Evolutionary conservation across 2,329 filamentous ascomycete genomes (phyloP).

Genomic region (Endothia cerciana): DNA sequence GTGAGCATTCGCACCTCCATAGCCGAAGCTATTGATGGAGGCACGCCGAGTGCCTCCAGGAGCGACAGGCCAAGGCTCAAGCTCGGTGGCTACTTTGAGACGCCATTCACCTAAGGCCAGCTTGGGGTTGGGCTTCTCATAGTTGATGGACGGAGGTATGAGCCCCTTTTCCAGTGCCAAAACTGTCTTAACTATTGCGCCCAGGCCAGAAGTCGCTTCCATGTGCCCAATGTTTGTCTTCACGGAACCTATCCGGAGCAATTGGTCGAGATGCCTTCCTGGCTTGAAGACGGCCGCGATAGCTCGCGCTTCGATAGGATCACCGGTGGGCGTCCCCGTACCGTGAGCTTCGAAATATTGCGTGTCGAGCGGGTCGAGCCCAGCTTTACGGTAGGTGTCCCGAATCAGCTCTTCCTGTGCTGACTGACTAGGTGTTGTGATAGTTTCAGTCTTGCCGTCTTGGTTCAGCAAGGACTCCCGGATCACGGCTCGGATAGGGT

Average conservation of each 20-base stretch:
- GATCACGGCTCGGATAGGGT: constrained; percentile 57
- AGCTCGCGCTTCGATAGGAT: constrained; percentile 50
- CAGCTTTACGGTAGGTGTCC: constrained; percentile 46
- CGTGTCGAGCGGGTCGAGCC: constrained; percentile 43
- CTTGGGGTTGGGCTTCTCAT: constrained; percentile 51
- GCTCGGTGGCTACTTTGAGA: constrained; percentile 46
- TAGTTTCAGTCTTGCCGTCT: constrained; percentile 59
- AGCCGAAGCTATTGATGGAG: constrained; percentile 55
- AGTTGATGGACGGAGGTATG: constrained; percentile 54
- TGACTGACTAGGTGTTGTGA: constrained; percentile 55
- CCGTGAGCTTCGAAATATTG: constrained; percentile 51
- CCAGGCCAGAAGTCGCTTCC: constrained; percentile 54
- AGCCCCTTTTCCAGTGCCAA: constrained; percentile 56
- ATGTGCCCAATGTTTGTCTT: constrained; percentile 52
- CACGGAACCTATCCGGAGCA: constrained; percentile 42
- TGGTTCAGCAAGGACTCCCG: constrained; percentile 55
- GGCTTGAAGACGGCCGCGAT: constrained; percentile 43
- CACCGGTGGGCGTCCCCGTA: constrained; percentile 52
- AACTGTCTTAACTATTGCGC: constrained; percentile 55
- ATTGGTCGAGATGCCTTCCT: no score
- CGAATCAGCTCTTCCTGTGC: constrained; percentile 45
- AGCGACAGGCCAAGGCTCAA: no score
- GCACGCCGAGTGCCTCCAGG: constrained; percentile 45
- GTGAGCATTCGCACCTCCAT: constrained; percentile 51
- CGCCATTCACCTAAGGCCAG: constrained; percentile 56